Evolutionary conservation across 768 basidiomycete species (phyloP).

Genomic region (Leucosporidium scottii): DNA sequence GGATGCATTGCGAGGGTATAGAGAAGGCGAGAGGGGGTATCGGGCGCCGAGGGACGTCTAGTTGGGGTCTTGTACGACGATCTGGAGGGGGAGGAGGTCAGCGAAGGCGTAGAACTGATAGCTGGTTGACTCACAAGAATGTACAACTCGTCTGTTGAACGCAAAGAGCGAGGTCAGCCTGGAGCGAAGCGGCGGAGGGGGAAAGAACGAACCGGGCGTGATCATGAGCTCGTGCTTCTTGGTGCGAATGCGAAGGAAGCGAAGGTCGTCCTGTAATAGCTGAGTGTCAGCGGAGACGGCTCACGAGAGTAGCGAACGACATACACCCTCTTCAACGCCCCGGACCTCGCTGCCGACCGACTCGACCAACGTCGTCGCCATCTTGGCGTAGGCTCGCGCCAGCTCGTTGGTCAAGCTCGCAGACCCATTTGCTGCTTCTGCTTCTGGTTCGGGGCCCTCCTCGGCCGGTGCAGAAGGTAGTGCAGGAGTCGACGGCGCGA

Average conservation of each 20-base stretch:
- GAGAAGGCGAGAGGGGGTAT: too few relatives aligned
- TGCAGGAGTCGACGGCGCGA: background rate
- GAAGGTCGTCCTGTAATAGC: conserved; percentile 41
- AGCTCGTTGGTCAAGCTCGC: conserved; percentile 4
- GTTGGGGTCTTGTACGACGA: too few relatives aligned
- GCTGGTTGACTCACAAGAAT: too few relatives aligned
- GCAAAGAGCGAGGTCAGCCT: too few relatives aligned
- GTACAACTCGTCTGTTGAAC: too few relatives aligned
- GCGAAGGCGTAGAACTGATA: too few relatives aligned
- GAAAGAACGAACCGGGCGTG: conserved; percentile 42
- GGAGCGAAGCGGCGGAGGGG: too few relatives aligned
- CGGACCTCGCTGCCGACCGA: conserved; percentile 38
- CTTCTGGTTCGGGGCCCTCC: background rate
- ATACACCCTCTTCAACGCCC: conserved; percentile 41
- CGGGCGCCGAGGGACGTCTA: too few relatives aligned
- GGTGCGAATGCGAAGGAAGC: conserved; percentile 44
- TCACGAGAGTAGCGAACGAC: conserved; percentile 8
- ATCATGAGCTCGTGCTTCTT: conserved; percentile 46
- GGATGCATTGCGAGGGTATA: too few relatives aligned
- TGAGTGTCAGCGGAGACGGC: background rate
- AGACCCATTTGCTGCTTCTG: background rate
- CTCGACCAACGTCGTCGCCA: conserved; percentile 24
- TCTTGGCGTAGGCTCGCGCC: conserved; percentile 27
- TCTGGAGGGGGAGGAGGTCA: too few relatives aligned
- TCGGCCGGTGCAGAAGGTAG: background rate